These are phyloP conservation scores for Saccharomyces mikatae DNA, from an alignment of 805 yeast species.

Conservation along the genomic window DNA sequence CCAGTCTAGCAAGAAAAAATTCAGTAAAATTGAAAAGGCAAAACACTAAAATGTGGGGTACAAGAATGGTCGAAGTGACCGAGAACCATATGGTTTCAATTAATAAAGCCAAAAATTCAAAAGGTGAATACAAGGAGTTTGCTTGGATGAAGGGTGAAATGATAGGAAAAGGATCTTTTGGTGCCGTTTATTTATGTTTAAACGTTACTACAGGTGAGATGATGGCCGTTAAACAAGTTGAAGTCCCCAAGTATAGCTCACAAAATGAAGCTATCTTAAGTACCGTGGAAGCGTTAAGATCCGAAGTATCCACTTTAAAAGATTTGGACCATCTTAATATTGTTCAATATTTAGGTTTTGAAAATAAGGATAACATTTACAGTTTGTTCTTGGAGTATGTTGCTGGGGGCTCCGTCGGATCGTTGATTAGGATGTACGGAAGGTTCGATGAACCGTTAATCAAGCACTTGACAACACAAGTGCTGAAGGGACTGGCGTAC, in stretches of 20 bases:
- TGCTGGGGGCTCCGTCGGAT: constrained; percentile 95
- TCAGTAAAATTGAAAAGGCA: constrained; percentile 46
- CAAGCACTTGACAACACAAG: constrained; percentile 66
- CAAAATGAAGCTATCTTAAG: constrained; percentile 43
- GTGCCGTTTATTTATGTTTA: constrained; percentile 82
- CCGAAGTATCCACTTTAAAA: constrained; percentile 89
- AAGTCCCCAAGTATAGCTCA: constrained; percentile 42
- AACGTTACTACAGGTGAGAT: constrained; percentile 96
- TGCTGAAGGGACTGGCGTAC: constrained; percentile 77
- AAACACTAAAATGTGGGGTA: constrained; percentile 98
- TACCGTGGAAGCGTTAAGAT: constrained; percentile 71
- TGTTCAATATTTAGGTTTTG: constrained; percentile 94
- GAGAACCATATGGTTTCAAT: constrained; percentile 61
- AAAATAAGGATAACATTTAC: constrained; percentile 61
- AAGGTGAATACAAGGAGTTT: constrained; percentile 72
- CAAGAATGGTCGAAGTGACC: constrained; percentile 81
- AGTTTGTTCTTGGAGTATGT: constrained; percentile 90
- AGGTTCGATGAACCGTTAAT: constrained; percentile 74
- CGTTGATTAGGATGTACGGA: constrained; percentile 74
- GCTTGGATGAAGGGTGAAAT: constrained; percentile 98
- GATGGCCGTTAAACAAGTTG: constrained; percentile 97
- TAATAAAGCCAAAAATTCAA: constrained; percentile 54
- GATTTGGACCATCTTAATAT: constrained; percentile 90
- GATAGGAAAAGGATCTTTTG: constrained; percentile 95
- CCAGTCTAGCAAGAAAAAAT: constrained; percentile 50